Conservation (phyloP, 768 basidiomycete species). For the Rhodocollybia butyracea region DNA sequence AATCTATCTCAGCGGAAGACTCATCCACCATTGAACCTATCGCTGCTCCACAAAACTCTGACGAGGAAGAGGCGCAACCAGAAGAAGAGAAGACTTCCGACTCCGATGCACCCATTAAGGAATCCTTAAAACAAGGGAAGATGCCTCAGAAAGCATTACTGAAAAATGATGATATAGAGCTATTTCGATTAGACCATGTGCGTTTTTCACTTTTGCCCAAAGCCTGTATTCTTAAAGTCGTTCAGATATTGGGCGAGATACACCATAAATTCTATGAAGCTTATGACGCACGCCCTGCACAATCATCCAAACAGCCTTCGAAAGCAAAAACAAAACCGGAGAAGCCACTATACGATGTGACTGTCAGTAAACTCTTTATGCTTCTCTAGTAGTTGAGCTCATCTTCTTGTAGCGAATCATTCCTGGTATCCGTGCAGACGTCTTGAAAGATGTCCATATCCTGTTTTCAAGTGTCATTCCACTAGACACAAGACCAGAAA, state of each 20-base stretch:
- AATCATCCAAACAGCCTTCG: constrained; percentile 24
- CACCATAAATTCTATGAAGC: constrained; percentile 74
- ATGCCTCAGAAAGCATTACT: constrained; percentile 67
- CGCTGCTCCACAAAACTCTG: background rate
- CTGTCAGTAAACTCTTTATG: constrained; percentile 43
- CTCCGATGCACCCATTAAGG: constrained; percentile 15
- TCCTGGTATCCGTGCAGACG: constrained; percentile 69
- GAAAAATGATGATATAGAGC: constrained; percentile 84
- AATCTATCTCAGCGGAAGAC: constrained; percentile 30
- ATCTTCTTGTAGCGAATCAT: constrained; percentile 69
- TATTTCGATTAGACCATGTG: constrained; percentile 75
- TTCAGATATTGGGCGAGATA: constrained; percentile 79
- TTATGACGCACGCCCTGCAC: constrained; percentile 45
- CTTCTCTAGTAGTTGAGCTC: constrained; percentile 1
- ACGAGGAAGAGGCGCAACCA: background rate
- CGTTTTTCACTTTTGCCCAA: constrained; percentile 17
- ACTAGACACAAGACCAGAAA: constrained; percentile 75
- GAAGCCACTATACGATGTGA: constrained; percentile 63
- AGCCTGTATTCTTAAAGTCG: background rate
- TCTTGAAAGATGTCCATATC: constrained; percentile 77
- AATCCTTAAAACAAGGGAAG: constrained; percentile 34
- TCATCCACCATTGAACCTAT: background rate
- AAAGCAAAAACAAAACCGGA: constrained; percentile 28
- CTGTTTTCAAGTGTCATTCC: constrained; percentile 96
- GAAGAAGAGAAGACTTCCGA: constrained; percentile 3